Percentiles rank a stretch among this genome's conserved stretches.
Conservation (phyloP, 768 basidiomycete species). For the Galerina sulciceps region DNA sequence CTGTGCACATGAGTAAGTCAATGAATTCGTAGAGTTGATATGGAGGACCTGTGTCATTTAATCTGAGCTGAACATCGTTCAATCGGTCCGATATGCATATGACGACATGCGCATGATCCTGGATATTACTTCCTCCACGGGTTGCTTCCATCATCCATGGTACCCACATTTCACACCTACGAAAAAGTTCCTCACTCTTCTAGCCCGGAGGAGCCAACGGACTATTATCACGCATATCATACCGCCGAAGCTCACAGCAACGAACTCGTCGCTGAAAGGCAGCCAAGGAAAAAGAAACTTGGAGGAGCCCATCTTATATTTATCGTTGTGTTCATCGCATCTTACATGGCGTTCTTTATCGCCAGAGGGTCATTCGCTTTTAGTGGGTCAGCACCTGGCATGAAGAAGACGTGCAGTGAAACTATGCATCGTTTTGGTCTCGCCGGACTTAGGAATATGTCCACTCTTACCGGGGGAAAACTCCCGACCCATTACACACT, state of each 20-base stretch:
- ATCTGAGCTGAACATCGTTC: no score
- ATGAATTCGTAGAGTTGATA: no score
- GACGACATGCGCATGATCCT: no score
- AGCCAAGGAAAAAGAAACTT: not conserved
- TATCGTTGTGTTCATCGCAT: not conserved
- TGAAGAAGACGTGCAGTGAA: not conserved
- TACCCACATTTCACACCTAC: no score
- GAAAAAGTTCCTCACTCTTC: no score
- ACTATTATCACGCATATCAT: not conserved
- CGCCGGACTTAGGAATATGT: not conserved
- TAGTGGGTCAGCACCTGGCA: not conserved
- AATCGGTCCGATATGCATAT: no score
- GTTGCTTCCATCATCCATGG: no score
- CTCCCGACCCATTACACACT: conserved; percentile 56
- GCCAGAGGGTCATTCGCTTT: not conserved
- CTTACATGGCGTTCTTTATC: conserved; percentile 1
- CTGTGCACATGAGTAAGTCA: no score
- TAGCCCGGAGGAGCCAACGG: not conserved
- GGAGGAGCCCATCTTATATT: not conserved
- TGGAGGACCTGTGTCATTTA: no score
- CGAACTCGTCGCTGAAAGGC: not conserved
- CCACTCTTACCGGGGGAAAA: conserved; percentile 6
- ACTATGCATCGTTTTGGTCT: not conserved
- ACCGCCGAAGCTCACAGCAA: not conserved
- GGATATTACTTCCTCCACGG: no score